These are phyloP conservation scores for Eragrostis curvula DNA, from an alignment of 176 grass and related monocot genomes.

Conservation along the genomic window DNA sequence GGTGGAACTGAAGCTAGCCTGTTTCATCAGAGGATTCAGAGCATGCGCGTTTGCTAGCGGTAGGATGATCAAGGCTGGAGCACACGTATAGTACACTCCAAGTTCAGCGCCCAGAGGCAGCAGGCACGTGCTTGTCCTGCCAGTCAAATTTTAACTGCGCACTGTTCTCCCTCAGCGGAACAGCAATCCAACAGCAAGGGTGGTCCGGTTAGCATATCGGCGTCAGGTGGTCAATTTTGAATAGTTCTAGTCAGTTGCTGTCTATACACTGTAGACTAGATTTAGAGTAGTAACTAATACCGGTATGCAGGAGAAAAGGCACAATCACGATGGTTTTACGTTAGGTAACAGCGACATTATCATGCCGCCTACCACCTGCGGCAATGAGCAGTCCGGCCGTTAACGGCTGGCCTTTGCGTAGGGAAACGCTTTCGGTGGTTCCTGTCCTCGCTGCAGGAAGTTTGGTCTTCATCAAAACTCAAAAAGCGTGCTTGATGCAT, in stretches of 20 bases:
- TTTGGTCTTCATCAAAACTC: not conserved
- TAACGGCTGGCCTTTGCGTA: not conserved
- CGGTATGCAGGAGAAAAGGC: not conserved
- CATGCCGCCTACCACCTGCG: not conserved
- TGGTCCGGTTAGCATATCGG: not conserved
- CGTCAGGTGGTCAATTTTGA: not conserved
- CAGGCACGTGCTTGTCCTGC: not conserved
- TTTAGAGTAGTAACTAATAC: not conserved
- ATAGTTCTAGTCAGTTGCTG: not conserved
- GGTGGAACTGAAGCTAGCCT: not conserved
- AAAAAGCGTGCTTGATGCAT: not conserved
- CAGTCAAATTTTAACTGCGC: not conserved
- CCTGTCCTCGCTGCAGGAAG: not conserved
- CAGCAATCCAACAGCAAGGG: not conserved
- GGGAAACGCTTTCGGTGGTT: not conserved
- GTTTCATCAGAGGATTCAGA: not conserved
- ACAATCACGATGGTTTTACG: not conserved
- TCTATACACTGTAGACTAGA: not conserved
- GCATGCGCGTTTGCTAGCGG: not conserved
- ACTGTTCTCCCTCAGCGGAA: not conserved
- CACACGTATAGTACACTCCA: not conserved
- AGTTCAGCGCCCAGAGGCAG: too few relatives aligned
- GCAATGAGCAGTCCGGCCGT: not conserved
- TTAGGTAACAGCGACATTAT: slow-evolving; percentile 8
- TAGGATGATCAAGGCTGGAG: not conserved